Conservation (phyloP, 2,329 filamentous ascomycete genomes). For the Exophiala oligosperma region DNA sequence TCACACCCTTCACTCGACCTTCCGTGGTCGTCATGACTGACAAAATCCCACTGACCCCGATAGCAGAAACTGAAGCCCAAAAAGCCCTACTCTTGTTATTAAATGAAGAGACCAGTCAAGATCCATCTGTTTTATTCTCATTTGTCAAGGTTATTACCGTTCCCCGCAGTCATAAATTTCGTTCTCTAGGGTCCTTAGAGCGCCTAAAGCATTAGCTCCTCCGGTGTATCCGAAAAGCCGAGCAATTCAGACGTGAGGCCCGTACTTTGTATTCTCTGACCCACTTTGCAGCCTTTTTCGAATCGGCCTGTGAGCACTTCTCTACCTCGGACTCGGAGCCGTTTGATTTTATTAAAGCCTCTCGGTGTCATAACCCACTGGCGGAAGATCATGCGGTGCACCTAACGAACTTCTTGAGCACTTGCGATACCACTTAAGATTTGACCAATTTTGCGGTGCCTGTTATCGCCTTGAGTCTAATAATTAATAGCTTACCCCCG, state of each 20-base stretch:
- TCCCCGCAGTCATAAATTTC: slow-evolving; percentile 23
- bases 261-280: slow-evolving; percentile 27
- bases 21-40: slow-evolving; percentile 31
- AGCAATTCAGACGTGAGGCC: not conserved
- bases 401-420: slow-evolving; percentile 28
- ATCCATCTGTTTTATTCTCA: slow-evolving; percentile 23
- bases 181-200: slow-evolving; percentile 29
- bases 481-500: slow-evolving; percentile 31
- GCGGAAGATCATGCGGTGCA: slow-evolving; percentile 26
- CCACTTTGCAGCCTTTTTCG: slow-evolving; percentile 29
- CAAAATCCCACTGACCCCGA: slow-evolving; percentile 18
- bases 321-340: slow-evolving; percentile 11
- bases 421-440: slow-evolving; percentile 21
- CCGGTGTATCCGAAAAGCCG: slow-evolving; percentile 20
- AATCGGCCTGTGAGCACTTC: slow-evolving; percentile 24
- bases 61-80: slow-evolving; percentile 23
- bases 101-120: slow-evolving; percentile 29
- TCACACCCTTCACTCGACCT: not conserved
- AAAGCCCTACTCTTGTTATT: slow-evolving; percentile 30
- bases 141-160: slow-evolving; percentile 30
- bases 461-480: slow-evolving; percentile 29
- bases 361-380: slow-evolving; percentile 26
- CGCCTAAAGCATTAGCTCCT: slow-evolving; percentile 20
- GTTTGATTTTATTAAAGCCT: slow-evolving; percentile 30
- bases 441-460: slow-evolving; percentile 30